These are phyloP conservation scores for Starmera caribaea DNA, from an alignment of 805 yeast genomes.

Conservation along the genomic window DNA sequence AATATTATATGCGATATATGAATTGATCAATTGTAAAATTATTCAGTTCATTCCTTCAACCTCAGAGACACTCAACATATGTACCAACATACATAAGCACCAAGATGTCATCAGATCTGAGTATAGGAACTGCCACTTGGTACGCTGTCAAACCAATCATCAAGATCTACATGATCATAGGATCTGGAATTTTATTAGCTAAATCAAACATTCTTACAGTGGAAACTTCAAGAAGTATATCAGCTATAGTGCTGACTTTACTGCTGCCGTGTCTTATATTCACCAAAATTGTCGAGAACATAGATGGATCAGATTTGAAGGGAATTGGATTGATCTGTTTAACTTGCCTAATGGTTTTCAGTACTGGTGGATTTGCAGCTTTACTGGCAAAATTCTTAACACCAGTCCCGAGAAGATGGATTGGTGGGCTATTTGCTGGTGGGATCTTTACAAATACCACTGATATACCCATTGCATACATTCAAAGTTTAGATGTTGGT, in stretches of 20 bases:
- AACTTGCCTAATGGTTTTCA: slow-evolving; percentile 34
- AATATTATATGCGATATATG: too few relatives aligned
- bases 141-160: slow-evolving; percentile 79
- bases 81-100: neutral
- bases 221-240: slow-evolving; percentile 57
- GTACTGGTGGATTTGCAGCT: slow-evolving; percentile 34
- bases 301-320: slow-evolving; percentile 60
- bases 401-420: slow-evolving; percentile 65
- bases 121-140: slow-evolving; percentile 60
- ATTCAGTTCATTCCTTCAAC: neutral
- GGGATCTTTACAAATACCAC: slow-evolving; percentile 73
- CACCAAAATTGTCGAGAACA: slow-evolving; percentile 56
- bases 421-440: slow-evolving; percentile 62
- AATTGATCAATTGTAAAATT: too few relatives aligned
- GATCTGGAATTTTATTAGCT: slow-evolving; percentile 57
- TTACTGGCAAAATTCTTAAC: slow-evolving; percentile 33
- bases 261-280: slow-evolving; percentile 71
- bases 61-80: neutral
- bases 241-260: slow-evolving; percentile 58
- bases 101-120: neutral
- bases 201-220: slow-evolving; percentile 54
- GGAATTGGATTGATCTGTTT: slow-evolving; percentile 57
- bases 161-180: slow-evolving; percentile 67
- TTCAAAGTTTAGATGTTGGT: slow-evolving; percentile 61
- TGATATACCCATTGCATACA: slow-evolving; percentile 79